Conservation (phyloP, 148 eudicot species). For the Linanthus parryae region DNA sequence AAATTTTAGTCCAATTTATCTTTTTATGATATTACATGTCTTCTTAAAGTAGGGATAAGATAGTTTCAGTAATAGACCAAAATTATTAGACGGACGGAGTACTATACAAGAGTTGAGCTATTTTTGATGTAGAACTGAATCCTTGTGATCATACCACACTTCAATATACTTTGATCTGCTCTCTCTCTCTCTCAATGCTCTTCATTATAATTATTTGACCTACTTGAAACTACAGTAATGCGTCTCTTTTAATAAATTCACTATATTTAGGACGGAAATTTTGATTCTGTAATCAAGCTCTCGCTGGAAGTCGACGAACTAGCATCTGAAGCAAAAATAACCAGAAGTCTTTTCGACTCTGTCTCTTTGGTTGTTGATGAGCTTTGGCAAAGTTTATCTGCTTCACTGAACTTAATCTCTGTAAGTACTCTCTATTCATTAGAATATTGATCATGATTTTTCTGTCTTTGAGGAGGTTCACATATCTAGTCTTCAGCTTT, state of each 20-base stretch:
- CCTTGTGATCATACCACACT: too few relatives aligned
- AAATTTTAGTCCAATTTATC: too few relatives aligned
- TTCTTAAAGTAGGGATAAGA: too few relatives aligned
- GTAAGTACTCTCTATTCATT: slow-evolving; percentile 34
- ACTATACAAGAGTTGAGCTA: too few relatives aligned
- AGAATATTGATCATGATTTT: background rate
- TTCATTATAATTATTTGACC: too few relatives aligned
- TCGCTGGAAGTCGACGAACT: slow-evolving; percentile 51
- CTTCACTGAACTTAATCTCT: slow-evolving; percentile 27
- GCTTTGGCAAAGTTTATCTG: slow-evolving; percentile 32
- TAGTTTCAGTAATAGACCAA: too few relatives aligned
- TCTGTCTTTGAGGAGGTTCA: background rate
- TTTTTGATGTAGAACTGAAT: too few relatives aligned
- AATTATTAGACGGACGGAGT: too few relatives aligned
- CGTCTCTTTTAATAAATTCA: slow-evolving; percentile 15
- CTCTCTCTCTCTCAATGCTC: too few relatives aligned
- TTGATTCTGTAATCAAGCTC: slow-evolving; percentile 38
- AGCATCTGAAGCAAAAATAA: slow-evolving; percentile 45
- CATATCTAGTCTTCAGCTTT: background rate
- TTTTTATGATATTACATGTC: too few relatives aligned
- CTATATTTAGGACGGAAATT: slow-evolving; percentile 38
- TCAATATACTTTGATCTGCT: too few relatives aligned
- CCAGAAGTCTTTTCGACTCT: slow-evolving; percentile 32
- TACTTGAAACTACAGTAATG: too few relatives aligned
- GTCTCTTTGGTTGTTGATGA: slow-evolving; percentile 51